Base-by-base conservation (phyloP, 2,329 filamentous ascomycete genomes). In the Zymoseptoria tritici region DNA sequence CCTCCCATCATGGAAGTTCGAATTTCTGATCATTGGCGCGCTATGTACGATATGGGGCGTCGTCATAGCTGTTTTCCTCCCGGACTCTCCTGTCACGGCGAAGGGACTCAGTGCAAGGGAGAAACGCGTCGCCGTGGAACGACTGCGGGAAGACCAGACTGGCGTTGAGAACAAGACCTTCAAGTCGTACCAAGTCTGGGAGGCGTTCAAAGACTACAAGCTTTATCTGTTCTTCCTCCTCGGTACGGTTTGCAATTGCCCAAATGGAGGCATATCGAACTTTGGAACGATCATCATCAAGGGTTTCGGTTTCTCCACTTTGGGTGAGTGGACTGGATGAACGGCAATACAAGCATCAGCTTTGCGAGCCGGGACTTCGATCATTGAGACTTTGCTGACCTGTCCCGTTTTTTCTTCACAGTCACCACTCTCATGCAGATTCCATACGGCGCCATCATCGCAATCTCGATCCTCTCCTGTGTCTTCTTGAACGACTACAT, bases 21-120 rank as follows among this genome's bases (percentile, higher is more conserved):
- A 88, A 57, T 89, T 89, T 68, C 72, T 89, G 16, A 80, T 89
- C n/a, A 84, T 77, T 2, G 76, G 77, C 3, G 68, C 81, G 0
- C 75, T 87, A 9, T 87, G 83, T 60, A 76, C 81, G 16, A 60
- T 77, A 11, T 88, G 85, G 80, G 85, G 82, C 1, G 77, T 86
- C 7, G 72, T 83, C 9, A 81, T 87, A 68, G 65, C 61, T 55
- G 64, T 71, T 20, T 66, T 70, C 64, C 53, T 71, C 4, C 69
- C 69, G 0, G 68, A 71, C 81, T 79, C 60, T 0, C 84, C 83
- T 0, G 76, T 81, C 20, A 83, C 80, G 1, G 80, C 81, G 13
- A 77, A 77, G 46, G 79, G 80, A 4, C 77, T 86, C 54, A 78
- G 71, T 5, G 72, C 74, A 24, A 75, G 77, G 16, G 79, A 86